Percentiles rank a stretch among this genome's conserved stretches.
These are phyloP conservation scores for Blastocystis sp. DNA, from an alignment of 352 stramenopile genomes.

Conservation along the genomic window DNA sequence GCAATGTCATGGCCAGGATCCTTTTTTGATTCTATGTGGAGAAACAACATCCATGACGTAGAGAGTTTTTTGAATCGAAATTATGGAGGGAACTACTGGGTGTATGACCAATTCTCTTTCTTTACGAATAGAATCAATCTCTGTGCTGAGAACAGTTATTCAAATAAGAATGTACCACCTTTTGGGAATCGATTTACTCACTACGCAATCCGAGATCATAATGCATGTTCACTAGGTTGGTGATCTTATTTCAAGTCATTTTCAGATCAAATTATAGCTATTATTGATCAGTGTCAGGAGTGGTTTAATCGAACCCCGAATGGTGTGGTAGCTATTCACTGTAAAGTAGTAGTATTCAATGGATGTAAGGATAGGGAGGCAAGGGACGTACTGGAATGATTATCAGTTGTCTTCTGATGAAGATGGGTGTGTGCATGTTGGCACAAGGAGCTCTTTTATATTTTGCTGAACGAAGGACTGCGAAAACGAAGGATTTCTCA, in stretches of 20 bases:
- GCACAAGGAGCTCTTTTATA: conserved; percentile 16
- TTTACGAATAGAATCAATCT: conserved; percentile 37
- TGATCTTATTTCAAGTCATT: not conserved
- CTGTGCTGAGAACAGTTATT: conserved; percentile 50
- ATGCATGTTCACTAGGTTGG: conserved; percentile 6
- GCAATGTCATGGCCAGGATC: conserved; percentile 62
- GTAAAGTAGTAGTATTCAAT: not conserved
- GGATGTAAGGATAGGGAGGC: not conserved
- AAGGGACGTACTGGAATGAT: conserved; percentile 63
- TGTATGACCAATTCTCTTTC: not conserved
- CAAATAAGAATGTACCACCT: not conserved
- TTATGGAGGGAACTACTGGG: conserved; percentile 43
- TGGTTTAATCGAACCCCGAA: not conserved
- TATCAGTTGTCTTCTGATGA: conserved; percentile 46
- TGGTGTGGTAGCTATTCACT: conserved; percentile 30
- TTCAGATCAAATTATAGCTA: not conserved
- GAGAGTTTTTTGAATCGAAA: conserved; percentile 40
- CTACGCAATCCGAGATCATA: conserved; percentile 53
- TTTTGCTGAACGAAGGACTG: conserved; percentile 1
- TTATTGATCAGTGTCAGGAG: not conserved
- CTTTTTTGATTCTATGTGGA: conserved; percentile 1
- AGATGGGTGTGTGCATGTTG: not conserved
- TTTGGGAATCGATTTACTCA: conserved; percentile 22
- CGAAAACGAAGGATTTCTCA: not conserved
- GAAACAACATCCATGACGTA: conserved; percentile 63